These are phyloP conservation scores for Glonium stellatum DNA, from an alignment of 495 filamentous ascomycete genomes.

Conservation along the genomic window DNA sequence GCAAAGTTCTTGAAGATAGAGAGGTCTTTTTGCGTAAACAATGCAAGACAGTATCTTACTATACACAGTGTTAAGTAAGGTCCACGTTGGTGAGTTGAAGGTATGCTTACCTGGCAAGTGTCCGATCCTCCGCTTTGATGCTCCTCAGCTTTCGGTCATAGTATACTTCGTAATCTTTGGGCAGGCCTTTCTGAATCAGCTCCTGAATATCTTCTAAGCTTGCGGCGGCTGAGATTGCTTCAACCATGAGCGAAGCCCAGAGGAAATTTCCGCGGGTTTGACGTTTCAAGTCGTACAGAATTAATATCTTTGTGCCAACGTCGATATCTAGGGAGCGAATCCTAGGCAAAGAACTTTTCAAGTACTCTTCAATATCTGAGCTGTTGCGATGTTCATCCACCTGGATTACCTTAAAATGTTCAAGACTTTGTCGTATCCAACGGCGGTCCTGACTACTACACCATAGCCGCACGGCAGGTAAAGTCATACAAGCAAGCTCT, in stretches of 20 bases:
- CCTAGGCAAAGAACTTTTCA: neutral
- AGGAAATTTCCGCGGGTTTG: slow-evolving; percentile 17
- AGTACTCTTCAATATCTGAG: neutral
- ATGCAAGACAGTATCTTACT: slow-evolving; percentile 6
- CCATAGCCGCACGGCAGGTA: slow-evolving; percentile 8
- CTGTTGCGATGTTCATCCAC: neutral
- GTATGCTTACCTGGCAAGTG: neutral
- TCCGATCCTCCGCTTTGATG: neutral
- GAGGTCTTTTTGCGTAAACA: slow-evolving; percentile 3
- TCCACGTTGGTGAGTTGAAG: neutral
- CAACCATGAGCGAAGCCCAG: slow-evolving; percentile 20
- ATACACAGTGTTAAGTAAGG: neutral
- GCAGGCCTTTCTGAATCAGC: slow-evolving; percentile 16
- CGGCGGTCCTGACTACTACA: slow-evolving; percentile 16
- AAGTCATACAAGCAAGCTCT: slow-evolving; percentile 1
- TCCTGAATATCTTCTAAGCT: slow-evolving; percentile 14
- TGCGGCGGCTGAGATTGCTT: slow-evolving; percentile 11
- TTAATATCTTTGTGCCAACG: neutral
- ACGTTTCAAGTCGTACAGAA: neutral
- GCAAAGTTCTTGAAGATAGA: slow-evolving; percentile 3
- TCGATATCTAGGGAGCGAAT: slow-evolving; percentile 1
- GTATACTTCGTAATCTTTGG: slow-evolving; percentile 8
- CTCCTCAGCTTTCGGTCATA: neutral
- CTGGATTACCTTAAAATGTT: neutral
- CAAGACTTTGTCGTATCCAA: neutral